Base-by-base conservation (phyloP, 2,329 filamentous ascomycete genomes). In the Beauveria pseudobassiana region DNA sequence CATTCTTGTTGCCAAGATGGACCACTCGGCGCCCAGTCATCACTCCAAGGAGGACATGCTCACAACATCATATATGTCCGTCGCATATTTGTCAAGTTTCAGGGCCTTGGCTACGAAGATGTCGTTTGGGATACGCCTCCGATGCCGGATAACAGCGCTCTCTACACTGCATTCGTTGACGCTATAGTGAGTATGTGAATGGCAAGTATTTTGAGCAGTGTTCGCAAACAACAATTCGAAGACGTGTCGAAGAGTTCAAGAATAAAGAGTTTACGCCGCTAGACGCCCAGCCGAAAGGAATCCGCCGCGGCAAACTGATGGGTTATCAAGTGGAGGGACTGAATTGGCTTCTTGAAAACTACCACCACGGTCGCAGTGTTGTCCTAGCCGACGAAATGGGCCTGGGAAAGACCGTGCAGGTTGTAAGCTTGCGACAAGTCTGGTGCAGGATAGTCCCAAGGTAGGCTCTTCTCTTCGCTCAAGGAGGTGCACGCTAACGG, bases 301-400 rank as follows among this genome's bases (percentile, higher is more conserved):
- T 98, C 8, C 84, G 83, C 38, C 87, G 90, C 42, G 92, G 93
- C 26, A 85, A 92, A 65, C 78, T 98, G 63, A 98, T 98, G 93
- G 84, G 86, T 40, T 98, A 99, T 69, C 95, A 99, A 72, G 77
- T 96, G 50, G 90, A 97, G 63, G 95, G 95, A 22, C 79, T 97
- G 57, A 97, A 98, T 69, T 99, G 95, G 93, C 83, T 99, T 2
- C 87, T 96, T 63, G 93, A 90, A 72, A 95, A 95, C 70, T 98
- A 91, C 80, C 89, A 92, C 68, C 80, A 84, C 56, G 82, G 87
- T 67, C 87, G 90, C 70, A 98, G 95, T 69, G 89, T 92, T 30
- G 93, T 98, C 63, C 82, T 98, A 7, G 95, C 95, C 0, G 95
- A 99, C 70, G 95, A 99, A 71, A 99, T 99, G 95, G 95, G 95